Conservation (phyloP, 768 basidiomycete genomes). For the Suillus discolor region DNA sequence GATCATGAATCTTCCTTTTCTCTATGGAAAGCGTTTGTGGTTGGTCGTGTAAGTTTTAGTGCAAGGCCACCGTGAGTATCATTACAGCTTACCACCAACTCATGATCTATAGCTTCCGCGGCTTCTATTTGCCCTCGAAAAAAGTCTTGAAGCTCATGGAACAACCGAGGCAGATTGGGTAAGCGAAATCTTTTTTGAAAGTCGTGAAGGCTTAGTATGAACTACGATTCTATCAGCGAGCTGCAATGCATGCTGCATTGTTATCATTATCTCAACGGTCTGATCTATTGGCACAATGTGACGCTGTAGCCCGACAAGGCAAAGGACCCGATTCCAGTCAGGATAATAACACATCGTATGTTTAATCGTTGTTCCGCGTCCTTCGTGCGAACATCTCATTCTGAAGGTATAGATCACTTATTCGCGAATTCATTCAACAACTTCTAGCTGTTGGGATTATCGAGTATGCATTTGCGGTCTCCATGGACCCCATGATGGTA, state of each 20-base stretch:
- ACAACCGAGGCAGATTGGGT: slow-evolving; percentile 62
- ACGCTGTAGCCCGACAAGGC: slow-evolving; percentile 44
- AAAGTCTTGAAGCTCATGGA: slow-evolving; percentile 49
- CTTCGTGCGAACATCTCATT: slow-evolving; percentile 15
- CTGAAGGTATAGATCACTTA: slow-evolving; percentile 25
- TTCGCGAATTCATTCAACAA: slow-evolving; percentile 47
- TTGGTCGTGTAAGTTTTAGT: slow-evolving; percentile 60
- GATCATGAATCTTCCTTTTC: slow-evolving; percentile 34
- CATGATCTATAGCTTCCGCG: slow-evolving; percentile 54
- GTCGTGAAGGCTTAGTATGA: not conserved
- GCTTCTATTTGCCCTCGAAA: slow-evolving; percentile 58
- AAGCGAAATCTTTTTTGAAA: slow-evolving; percentile 21
- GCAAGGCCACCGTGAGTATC: not conserved
- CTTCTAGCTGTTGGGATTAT: slow-evolving; percentile 56
- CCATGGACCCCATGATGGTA: slow-evolving; percentile 52
- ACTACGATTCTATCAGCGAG: slow-evolving; percentile 31
- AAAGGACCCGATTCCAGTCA: slow-evolving; percentile 19
- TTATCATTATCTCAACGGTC: slow-evolving; percentile 49
- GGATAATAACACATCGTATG: slow-evolving; percentile 21
- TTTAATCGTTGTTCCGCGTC: not conserved
- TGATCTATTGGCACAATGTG: slow-evolving; percentile 59
- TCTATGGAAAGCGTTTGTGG: slow-evolving; percentile 72
- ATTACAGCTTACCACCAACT: slow-evolving; percentile 9
- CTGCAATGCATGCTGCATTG: slow-evolving; percentile 53
- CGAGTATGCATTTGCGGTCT: slow-evolving; percentile 51